phyloP scores from a whole-genome alignment of 2,329 filamentous ascomycete species.

The Endoconidiophora laricicola region DNA sequence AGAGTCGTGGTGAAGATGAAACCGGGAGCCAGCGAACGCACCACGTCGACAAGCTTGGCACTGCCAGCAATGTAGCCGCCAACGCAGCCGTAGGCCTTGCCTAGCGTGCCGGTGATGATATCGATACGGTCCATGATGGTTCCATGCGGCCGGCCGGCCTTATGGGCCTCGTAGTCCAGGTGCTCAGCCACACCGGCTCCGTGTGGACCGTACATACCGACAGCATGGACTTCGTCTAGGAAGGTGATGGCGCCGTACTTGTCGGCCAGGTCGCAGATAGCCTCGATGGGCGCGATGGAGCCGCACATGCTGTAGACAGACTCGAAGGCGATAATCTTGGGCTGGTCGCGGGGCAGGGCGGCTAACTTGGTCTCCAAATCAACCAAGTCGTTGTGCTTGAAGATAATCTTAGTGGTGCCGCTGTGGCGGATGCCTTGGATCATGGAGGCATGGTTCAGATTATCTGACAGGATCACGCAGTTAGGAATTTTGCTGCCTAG shows the following conservation, averaged over 20 bases:
- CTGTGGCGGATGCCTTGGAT: conserved; percentile 98
- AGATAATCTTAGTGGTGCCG: conserved; percentile 91
- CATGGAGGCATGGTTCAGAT: conserved; percentile 96
- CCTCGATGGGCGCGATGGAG: conserved; percentile 86
- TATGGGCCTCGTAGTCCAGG: conserved; percentile 80
- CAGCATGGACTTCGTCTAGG: conserved; percentile 94
- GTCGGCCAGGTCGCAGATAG: conserved; percentile 88
- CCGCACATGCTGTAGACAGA: conserved; percentile 99
- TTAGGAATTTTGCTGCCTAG: conserved; percentile 92
- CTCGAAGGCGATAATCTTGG: conserved; percentile 98
- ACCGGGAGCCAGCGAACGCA: conserved; percentile 84
- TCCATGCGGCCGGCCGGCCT: conserved; percentile 54
- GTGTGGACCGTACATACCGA: conserved; percentile 95
- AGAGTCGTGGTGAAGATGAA: conserved; percentile 99
- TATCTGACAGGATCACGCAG: conserved; percentile 95
- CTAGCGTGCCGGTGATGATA: conserved; percentile 92
- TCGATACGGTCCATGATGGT: conserved; percentile 92
- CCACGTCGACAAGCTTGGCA: conserved; percentile 70
- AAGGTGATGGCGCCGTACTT: conserved; percentile 98
- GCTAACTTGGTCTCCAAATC: conserved; percentile 89
- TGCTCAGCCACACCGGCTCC: conserved; percentile 95
- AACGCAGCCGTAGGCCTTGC: conserved; percentile 95
- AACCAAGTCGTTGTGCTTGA: conserved; percentile 93
- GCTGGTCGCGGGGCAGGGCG: conserved; percentile 64
- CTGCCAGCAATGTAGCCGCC: conserved; percentile 95